phyloP scores from a whole-genome alignment of 805 yeast species.

The Barnettozyma wickerhamii region DNA sequence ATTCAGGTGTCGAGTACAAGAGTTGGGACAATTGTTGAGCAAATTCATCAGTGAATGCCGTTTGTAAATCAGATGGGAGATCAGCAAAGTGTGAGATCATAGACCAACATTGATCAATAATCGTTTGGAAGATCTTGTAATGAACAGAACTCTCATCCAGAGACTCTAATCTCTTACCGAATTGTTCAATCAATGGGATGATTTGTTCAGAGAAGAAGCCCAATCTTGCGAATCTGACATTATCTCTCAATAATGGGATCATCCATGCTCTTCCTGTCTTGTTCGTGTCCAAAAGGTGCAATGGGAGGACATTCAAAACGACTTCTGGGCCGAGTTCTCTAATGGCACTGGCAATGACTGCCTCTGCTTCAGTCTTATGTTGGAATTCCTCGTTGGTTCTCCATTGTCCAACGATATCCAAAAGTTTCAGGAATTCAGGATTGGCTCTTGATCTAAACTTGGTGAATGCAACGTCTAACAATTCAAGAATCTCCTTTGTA shows the following conservation, averaged over 20 bases:
- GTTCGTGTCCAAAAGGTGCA: slow-evolving; percentile 57
- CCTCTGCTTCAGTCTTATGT: slow-evolving; percentile 74
- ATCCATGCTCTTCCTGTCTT: slow-evolving; percentile 94
- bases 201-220: slow-evolving; percentile 58
- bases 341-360: slow-evolving; percentile 74
- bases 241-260: slow-evolving; percentile 85
- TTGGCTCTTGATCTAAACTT: slow-evolving; percentile 62
- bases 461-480: slow-evolving; percentile 56
- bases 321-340: slow-evolving; percentile 82
- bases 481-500: slow-evolving; percentile 67
- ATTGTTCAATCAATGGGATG: slow-evolving; percentile 59
- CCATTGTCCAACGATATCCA: slow-evolving; percentile 79
- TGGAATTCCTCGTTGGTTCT: slow-evolving; percentile 68
- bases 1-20: slow-evolving; percentile 67
- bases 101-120: slow-evolving; percentile 90
- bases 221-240: slow-evolving; percentile 67
- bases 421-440: slow-evolving; percentile 63
- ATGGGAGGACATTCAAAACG: slow-evolving; percentile 70
- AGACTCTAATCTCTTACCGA: slow-evolving; percentile 42
- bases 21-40: slow-evolving; percentile 72
- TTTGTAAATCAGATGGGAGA: slow-evolving; percentile 68
- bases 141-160: slow-evolving; percentile 58
- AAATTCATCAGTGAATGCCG: slow-evolving; percentile 66
- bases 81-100: slow-evolving; percentile 86
- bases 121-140: slow-evolving; percentile 74